Conservation (phyloP, 345 rosid species). For the Eucalyptus urophylla region DNA sequence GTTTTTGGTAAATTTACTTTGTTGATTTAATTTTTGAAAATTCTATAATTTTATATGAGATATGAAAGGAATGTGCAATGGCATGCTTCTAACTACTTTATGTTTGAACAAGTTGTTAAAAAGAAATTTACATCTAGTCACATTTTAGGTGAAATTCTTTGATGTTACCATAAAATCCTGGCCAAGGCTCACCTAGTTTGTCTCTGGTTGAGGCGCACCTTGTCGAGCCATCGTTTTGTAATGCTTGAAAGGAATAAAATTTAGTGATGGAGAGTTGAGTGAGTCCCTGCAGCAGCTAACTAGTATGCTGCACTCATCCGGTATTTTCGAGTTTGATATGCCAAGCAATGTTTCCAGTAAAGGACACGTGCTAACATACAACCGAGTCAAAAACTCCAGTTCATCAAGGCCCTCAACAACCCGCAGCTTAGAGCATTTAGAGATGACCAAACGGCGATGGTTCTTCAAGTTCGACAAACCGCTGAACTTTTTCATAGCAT, state of each 20-base stretch:
- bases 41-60: too few species aligned
- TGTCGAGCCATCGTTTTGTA: too few species aligned
- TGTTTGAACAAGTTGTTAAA: too few species aligned
- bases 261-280: fast-evolving
- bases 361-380: fast-evolving
- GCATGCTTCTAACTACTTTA: too few species aligned
- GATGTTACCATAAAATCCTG: fast-evolving
- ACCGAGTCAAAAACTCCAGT: fast-evolving
- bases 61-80: too few species aligned
- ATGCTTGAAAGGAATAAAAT: too few species aligned
- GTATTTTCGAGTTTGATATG: background rate
- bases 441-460: fast-evolving
- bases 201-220: fast-evolving
- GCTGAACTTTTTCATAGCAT: too few species aligned
- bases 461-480: background rate
- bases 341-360: background rate
- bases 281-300: too few species aligned
- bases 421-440: fast-evolving
- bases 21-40: too few species aligned
- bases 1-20: too few species aligned
- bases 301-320: too few species aligned
- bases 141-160: background rate
- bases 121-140: background rate
- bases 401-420: background rate
- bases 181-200: too few species aligned